These are phyloP conservation scores for Crithidia fasciculata DNA, from an alignment of 208 protist species.

Conservation along the genomic window DNA sequence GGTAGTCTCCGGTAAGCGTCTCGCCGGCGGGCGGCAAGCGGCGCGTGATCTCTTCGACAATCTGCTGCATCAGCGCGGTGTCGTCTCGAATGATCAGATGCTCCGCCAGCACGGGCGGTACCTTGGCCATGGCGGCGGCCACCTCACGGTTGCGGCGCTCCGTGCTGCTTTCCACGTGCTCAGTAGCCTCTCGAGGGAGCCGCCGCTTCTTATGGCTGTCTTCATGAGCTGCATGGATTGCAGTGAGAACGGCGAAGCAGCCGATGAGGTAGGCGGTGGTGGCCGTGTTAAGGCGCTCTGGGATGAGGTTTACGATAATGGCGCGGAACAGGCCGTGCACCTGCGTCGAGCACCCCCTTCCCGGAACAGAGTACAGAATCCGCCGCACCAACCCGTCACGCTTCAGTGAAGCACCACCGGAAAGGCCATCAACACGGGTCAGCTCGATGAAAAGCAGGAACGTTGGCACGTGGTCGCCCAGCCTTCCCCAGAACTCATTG, in stretches of 20 bases:
- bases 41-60: conserved; percentile 26
- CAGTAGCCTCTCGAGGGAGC: no score
- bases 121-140: background rate
- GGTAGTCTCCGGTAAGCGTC: conserved; percentile 18
- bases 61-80: background rate
- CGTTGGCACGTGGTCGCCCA: background rate
- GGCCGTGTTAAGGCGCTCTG: background rate
- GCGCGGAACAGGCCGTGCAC: conserved; percentile 7
- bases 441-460: conserved; percentile 1
- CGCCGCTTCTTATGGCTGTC: background rate
- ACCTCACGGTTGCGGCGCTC: conserved; percentile 4
- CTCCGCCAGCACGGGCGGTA: conserved; percentile 16
- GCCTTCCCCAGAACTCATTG: background rate
- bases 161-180: background rate
- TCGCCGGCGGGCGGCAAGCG: conserved; percentile 26
- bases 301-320: background rate
- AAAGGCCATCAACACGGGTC: background rate
- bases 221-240: background rate
- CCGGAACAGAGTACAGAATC: conserved; percentile 3
- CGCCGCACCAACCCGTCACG: background rate
- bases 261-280: background rate
- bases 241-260: background rate
- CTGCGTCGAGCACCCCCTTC: background rate
- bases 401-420: no score
- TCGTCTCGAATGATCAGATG: conserved; percentile 14